Evolutionary conservation across 139 green algal genomes (phyloP), one percentile per base, ranked within the genome.

Genomic region (Chlorokybus atmophyticus): DNA sequence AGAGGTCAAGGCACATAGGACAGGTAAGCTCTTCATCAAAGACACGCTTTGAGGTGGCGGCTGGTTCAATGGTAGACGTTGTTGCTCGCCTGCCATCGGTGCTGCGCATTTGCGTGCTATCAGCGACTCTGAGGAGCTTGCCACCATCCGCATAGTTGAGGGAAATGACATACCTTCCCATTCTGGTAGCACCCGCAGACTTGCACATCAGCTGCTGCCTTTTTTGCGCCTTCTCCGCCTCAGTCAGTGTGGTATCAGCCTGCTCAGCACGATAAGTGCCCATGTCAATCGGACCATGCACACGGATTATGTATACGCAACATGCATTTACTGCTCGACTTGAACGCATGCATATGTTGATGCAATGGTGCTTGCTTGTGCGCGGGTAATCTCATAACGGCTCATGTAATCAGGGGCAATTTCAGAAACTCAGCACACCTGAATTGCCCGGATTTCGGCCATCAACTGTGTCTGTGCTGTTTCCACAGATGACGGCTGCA

Each of bases 1-100:
- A 91, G 2, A 95, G 64, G n/a, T 83, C 60, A 29, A 84, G 60
- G 75, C 87, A 95, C 52, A 95, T 86, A 29, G 71, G 56, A 53
- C 87, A 95, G 44, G 91, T 92, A 2, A 95, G 70, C 1, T 72
- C 79, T 24, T 94, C 82, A 29, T 89, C 82, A 57, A 85, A 59
- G 8, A 78, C 59, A n/a, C 62, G 51, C 24, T 28, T 10, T 28
- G 21, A 26, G 38, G 51, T 23, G 6, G 6, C 32, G 6, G 30
- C 32, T 58, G 30, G 21, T 66, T 10, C 1, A 31, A 19, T 30
- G 30, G 26, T 4, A 1, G 27, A 21, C n/a, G n/a, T 26, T 24
- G 17, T 28, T 31, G 17, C 25, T 64, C 25, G 6, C 10, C 35
- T 44, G 35, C 14, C 35, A 44, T 44, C 35, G 10, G 35, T 14